phyloP scores from a whole-genome alignment of 345 rosid genomes.

The Litchi chinensis region DNA sequence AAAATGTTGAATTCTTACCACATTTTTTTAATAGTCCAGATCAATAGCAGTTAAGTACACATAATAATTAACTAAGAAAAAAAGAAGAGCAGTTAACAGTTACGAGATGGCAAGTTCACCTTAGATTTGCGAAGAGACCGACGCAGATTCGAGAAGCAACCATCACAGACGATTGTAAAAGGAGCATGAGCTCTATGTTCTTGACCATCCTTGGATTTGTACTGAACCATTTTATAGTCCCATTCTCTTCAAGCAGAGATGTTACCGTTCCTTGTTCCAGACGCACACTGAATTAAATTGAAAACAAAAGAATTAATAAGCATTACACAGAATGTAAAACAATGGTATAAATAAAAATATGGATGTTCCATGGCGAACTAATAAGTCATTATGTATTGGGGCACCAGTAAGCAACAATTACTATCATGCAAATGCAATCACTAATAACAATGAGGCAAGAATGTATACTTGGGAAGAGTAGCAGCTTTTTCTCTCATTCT shows the following conservation, averaged over 20 bases:
- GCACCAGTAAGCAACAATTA: background rate
- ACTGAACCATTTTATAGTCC: slow-evolving; percentile 47
- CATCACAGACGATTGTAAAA: slow-evolving; percentile 60
- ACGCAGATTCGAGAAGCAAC: slow-evolving; percentile 61
- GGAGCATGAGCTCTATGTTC: slow-evolving; percentile 47
- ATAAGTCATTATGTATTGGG: background rate
- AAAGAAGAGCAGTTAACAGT: background rate
- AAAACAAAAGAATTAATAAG: slow-evolving; percentile 9
- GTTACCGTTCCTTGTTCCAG: slow-evolving; percentile 58
- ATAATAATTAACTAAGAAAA: background rate
- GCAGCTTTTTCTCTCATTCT: slow-evolving; percentile 59
- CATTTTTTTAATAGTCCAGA: background rate
- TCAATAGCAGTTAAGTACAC: background rate
- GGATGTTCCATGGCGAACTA: slow-evolving; percentile 1
- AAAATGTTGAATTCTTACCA: background rate
- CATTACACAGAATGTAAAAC: background rate
- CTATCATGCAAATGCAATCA: background rate
- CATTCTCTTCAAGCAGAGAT: slow-evolving; percentile 52
- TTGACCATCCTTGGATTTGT: slow-evolving; percentile 56
- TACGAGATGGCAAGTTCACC: slow-evolving; percentile 26
- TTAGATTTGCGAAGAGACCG: slow-evolving; percentile 62
- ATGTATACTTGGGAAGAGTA: slow-evolving; percentile 42
- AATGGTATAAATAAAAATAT: background rate
- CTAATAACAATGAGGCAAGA: slow-evolving; percentile 3
- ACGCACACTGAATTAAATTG: slow-evolving; percentile 35